Base-by-base conservation (phyloP, 495 filamentous ascomycete genomes). In the Annulohypoxylon stygium region DNA sequence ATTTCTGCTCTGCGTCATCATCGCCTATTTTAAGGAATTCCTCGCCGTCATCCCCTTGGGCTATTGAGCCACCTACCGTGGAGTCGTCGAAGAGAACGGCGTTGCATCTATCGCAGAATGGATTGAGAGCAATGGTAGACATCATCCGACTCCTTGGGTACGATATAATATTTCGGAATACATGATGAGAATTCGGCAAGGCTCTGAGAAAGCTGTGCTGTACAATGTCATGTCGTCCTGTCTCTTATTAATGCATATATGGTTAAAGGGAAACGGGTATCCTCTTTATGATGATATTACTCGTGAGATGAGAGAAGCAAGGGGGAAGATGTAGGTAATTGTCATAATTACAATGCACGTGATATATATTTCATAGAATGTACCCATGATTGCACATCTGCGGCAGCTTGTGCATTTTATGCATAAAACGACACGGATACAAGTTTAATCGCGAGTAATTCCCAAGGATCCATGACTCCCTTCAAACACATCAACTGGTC, bases 381-480 rank as follows among this genome's bases (percentile, higher is more conserved):
- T 53, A 60, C 18, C 54, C 65, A 67, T 14, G 41, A 8, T 67
- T 65, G 59, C 54, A 70, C 43, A 59, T 51, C 34, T 60, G 61
- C 50, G 43, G 67, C 58, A 65, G 69, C 20, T 71, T 41, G 23
- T 71, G 62, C 69, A 71, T 67, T 20, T 61, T 41, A 8, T 71
- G 62, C 69, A 72, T 63, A 62, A 72, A 34, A 59, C 58, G 11
- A 43, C 30, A 55, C 41, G 41, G 67, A 41, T 66, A 62, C 48
- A 55, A 58, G 53, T 71, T 61, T 71, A 71, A 67, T 60, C 18
- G 54, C 11, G 8, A 58, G 54, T 65, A 36, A 57, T 66, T 41
- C 53, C 41, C 20, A 25, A 30, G 30, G 16, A 43, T 60, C 54
- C 51, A 59, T 30, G 39, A 67, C 53, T 48, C 25, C 34, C 20